Base-by-base conservation (phyloP, 345 rosid species). In the Citrus glauca region DNA sequence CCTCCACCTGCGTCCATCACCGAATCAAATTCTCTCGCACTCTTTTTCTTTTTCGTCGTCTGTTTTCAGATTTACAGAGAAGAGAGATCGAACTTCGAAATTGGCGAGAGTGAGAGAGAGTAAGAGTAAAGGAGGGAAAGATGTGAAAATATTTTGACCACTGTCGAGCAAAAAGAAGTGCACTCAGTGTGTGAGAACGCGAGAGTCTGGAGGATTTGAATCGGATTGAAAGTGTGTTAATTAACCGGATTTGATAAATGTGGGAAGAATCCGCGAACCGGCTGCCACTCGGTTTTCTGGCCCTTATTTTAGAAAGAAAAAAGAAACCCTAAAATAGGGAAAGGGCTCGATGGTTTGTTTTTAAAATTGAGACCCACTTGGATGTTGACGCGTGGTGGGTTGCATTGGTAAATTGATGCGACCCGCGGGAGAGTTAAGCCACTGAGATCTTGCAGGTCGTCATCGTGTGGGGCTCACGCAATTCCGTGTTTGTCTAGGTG, bases 1-100 rank as follows among this genome's bases (percentile, higher is more conserved):
- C 78, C 81, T 68, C 81, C 95, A 60, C 83, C 85, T 20, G 81
- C 88, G 83, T 87, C 91, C 93, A 90, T 89, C 38, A 35, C 56
- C 70, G 19, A 6, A 50, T 40, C 53, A 55, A 55, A 71, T 16
- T 66, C 16, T 37, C 33, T 28, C 67, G 55, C 1, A 57, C 16
- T 24, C 11, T 20, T n/a, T 37, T 45, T 11, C 61, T n/a, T 35
- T 75, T 35, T 27, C 25, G 32, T 17, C 19, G 14, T 17, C 19
- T 68, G 48, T 7, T 30, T 35, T 2, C 22, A 64, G 25, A 62
- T 64, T 68, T 28, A 9, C 71, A 33, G 2, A 48, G 72, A 14
- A 42, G 1, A 32, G 62, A 24, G 53, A 73, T n/a, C 72, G 71
- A 71, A 66, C 0, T 33, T 45, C 66, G 13, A 56, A 27, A 68